Conservation (phyloP, 352 stramenopile genomes). For the Globisporangium apiculatum region DNA sequence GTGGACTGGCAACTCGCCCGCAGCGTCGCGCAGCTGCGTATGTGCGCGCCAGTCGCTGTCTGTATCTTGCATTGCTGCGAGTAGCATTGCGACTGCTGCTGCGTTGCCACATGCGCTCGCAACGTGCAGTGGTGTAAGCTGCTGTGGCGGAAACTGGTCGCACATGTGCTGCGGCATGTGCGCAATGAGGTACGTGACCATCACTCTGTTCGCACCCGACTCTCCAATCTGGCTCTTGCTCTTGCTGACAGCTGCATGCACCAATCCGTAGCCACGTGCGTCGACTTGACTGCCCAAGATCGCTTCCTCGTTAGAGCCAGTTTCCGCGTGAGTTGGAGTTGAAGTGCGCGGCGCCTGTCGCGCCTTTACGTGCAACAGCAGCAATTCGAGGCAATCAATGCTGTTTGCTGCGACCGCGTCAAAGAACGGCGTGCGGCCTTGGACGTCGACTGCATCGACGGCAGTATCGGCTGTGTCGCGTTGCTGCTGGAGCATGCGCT, state of each 20-base stretch:
- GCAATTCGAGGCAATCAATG: conserved; percentile 7
- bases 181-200: conserved; percentile 6
- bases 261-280: neutral
- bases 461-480: neutral
- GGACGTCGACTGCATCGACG: conserved; percentile 1
- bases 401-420: conserved; percentile 16
- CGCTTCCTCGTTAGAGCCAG: neutral
- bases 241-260: conserved; percentile 4
- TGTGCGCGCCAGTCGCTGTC: neutral
- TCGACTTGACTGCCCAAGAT: conserved; percentile 5
- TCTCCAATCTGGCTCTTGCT: no score
- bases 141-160: conserved; percentile 4
- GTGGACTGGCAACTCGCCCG: neutral
- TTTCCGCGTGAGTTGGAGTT: no score
- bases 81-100: conserved; percentile 3
- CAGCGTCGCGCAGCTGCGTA: neutral
- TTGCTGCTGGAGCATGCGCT: conserved; percentile 3
- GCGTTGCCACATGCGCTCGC: conserved; percentile 3
- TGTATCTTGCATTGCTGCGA: neutral
- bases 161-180: neutral
- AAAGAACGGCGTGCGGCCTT: conserved; percentile 13
- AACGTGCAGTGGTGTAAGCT: conserved; percentile 3
- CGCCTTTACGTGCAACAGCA: conserved; percentile 2
- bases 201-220: neutral
- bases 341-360: no score